These are phyloP conservation scores for Plectosphaerella cucumerina DNA, from an alignment of 2,329 filamentous ascomycete species.

Conservation along the genomic window DNA sequence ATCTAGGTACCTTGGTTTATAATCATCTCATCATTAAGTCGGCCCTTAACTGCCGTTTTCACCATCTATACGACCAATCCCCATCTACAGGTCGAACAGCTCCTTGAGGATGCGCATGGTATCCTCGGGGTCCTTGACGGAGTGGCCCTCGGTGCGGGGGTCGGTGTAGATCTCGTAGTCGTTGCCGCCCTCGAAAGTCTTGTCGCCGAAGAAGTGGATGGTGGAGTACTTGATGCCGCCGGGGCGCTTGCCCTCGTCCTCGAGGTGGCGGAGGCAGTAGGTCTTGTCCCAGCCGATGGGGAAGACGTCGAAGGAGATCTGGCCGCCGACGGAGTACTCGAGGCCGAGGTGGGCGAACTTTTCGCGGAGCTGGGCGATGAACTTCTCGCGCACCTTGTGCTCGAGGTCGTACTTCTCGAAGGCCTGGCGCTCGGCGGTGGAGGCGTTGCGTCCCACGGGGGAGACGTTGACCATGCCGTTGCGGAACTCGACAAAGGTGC, in stretches of 20 bases:
- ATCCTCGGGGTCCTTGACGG: constrained; percentile 76
- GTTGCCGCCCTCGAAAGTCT: constrained; percentile 86
- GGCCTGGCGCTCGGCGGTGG: constrained; percentile 71
- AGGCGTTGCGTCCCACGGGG: constrained; percentile 83
- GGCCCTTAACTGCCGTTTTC: background rate
- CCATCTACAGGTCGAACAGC: constrained; percentile 62
- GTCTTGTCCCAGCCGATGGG: constrained; percentile 98
- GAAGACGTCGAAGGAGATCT: constrained; percentile 99
- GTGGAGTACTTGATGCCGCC: constrained; percentile 75
- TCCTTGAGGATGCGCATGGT: constrained; percentile 77
- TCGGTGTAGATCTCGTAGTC: constrained; percentile 93
- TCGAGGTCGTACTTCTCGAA: constrained; percentile 79
- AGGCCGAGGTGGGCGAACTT: constrained; percentile 79
- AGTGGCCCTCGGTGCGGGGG: constrained; percentile 76
- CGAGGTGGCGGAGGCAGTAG: constrained; percentile 86
- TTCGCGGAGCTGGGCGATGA: constrained; percentile 74
- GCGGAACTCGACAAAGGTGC: constrained; percentile 83
- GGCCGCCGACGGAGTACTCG: constrained; percentile 93
- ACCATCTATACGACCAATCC: constrained; percentile 1
- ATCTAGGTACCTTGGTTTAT: background rate
- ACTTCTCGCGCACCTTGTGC: constrained; percentile 69
- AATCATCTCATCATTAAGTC: background rate
- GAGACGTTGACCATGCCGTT: constrained; percentile 89
- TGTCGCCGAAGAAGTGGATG: constrained; percentile 98
- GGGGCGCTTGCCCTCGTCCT: constrained; percentile 67